Base-by-base conservation (phyloP, 2,329 filamentous ascomycete species). In the Macrophomina tecta region DNA sequence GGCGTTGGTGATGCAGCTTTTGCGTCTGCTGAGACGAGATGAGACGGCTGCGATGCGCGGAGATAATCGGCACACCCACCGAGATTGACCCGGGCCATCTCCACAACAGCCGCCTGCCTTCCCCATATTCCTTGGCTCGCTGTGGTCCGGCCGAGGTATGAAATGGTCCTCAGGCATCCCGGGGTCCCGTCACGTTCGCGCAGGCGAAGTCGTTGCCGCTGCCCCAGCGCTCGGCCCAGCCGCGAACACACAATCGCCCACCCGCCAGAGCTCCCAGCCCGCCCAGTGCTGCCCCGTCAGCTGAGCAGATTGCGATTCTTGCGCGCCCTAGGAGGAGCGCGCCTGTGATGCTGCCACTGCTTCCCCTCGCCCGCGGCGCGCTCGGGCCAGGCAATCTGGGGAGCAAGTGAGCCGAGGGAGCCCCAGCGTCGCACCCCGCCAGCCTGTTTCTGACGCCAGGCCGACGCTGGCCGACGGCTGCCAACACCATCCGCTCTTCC, bases 391-490 rank as follows among this genome's bases (percentile, higher is more conserved):
- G 16, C 40, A 23, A 45, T 45, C 40, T 60, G 40, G 56, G 42
- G 36, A 38, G 56, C 9, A 60, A 23, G 40, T 60, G 40, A 48
- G 56, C 56, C 56, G 56, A 60, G 56, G 56, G 23, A 51, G 23
- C 23, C 23, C 23, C 23, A 23, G 23, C 48, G n/a, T 12, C 3
- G 48, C 16, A 60, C 56, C 56, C 56, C 56, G 56, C 56, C 56
- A 60, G 12, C 49, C 42, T 45, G 42, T 55, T 53, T 34, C 52
- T n/a, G 52, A 11, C 14, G 28, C 56, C 23, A 60, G 38, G 56
- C 56, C 56, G 56, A 49, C 42, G 58, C 58, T 62, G 58, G 45
- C 42, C 58, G 58, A 18, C 60, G 45, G 34, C 36, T 42, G 56
- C 40, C 40, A 46, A 18, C 32, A 23, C 32, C 9, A 34, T 36